Evolutionary conservation across 164 flowering plant species (phyloP), one percentile per base, ranked within the genome.

Genomic region (Stephania yunnanensis): DNA sequence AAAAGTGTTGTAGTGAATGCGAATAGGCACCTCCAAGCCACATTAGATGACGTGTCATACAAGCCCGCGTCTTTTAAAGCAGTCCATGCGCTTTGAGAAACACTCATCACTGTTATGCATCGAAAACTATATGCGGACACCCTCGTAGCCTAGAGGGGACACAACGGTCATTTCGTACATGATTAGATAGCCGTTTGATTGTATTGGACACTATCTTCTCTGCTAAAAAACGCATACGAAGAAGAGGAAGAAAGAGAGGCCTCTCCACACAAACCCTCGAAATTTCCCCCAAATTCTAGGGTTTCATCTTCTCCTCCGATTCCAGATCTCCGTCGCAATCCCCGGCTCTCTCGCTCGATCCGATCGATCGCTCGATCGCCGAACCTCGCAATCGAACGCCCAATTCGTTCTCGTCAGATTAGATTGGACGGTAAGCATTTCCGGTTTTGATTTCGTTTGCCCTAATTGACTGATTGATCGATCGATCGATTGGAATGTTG

Each of bases 311-410:
- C 19, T 70, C 15, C 44, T 67, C 53, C n/a, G 46, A 22, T 46
- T 36, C 17, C 45, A 13, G 80, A 80, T 82, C 80, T 70, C 77
- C 31, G 70, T 79, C 66, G 11, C 19, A 72, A 45, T 75, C 74
- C 31, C 30, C 3, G 11, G n/a, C 71, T 64, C 70, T 75, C 42
- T 50, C 64, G 30, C 36, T 46, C 55, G 44, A 44, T 44, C 53
- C 63, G 64, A 25, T 52, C 2, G 30, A n/a, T 31, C 30, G 52
- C 45, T 64, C 65, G 30, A 6, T 50, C 5, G 7, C 46, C 6
- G 11, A 22, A 58, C 10, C 5, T 10, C 19, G 13, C 19, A 64
- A 30, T 9, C 46, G 13, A 46, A 48, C 42, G 42, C 42, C 42
- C 42, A 36, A 36, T 36, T 36, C 42, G 4, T 64, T 10, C 64